Evolutionary conservation across 2,329 filamentous ascomycete genomes (phyloP), one percentile per base, ranked within the genome.

Genomic region (Exserohilum turcica): DNA sequence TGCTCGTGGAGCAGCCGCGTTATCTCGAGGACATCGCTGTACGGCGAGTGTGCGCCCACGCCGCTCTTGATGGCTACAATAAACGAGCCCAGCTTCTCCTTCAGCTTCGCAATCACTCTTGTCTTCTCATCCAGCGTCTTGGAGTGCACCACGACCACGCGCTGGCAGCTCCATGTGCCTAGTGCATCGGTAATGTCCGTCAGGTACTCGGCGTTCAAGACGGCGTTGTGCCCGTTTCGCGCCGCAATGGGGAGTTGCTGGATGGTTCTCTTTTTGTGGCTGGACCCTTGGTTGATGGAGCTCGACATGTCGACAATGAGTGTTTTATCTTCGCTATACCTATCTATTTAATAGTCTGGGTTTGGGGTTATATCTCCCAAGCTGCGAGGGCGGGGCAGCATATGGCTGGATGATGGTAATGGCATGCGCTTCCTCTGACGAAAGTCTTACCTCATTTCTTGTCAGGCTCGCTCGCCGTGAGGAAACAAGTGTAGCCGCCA

Each of bases 1-100:
- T 49, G 57, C 28, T 62, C 53, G 6, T 60, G 43, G 3, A 68
- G 39, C 3, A 64, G 37, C 8, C 38, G 54, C 5, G 59, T 18
- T 24, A 67, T 66, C 2, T 59, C 60, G 12, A 67, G 44, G 5
- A 67, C 53, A 49, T 67, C 64, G 10, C 50, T 36, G 38, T 68
- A 68, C 5, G 63, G 66, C 5, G 61, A 64, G 33, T 68, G 64
- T 13, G 52, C 52, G 13, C 62, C 63, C 9, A 68, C 59, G 6
- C 63, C 59, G 7, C 60, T 57, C 33, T 64, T 66, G 13, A 37
- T 55, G 2, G 55, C 66, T 9, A 64, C 62, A 12, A 65, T 38
- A 12, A 52, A 52, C 1, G 44, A 29, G 0, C 66, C 64, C 9
- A 68, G 40, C 9, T 56, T 59, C 19, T 51, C 39, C 33, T 58